Percentiles rank a stretch among this genome's conserved stretches.
These are phyloP conservation scores for Gamarada debralockiae DNA, from an alignment of 495 filamentous ascomycete species.

Conservation along the genomic window DNA sequence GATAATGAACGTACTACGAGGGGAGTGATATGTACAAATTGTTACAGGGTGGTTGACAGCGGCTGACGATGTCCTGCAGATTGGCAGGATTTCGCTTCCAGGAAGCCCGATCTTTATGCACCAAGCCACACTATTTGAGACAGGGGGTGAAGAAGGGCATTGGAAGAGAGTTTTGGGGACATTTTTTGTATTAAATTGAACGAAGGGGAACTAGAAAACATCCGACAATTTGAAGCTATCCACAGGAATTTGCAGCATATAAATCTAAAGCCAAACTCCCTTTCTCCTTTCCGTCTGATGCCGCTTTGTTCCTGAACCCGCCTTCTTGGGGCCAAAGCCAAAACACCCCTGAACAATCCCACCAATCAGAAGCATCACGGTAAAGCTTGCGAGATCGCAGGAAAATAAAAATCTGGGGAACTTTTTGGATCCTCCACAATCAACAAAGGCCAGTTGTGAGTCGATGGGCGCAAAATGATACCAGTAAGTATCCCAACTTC, in stretches of 20 bases:
- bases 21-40: background rate
- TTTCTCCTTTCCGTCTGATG: background rate
- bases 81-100: background rate
- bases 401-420: too few species aligned
- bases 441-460: background rate
- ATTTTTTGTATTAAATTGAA: background rate
- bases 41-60: background rate
- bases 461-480: conserved; percentile 23
- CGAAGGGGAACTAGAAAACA: too few species aligned
- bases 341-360: background rate
- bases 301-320: background rate
- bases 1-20: background rate
- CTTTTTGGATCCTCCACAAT: too few species aligned
- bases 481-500: conserved; percentile 10
- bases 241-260: too few species aligned
- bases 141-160: background rate
- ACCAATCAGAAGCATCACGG: too few species aligned
- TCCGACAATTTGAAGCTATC: too few species aligned
- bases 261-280: background rate
- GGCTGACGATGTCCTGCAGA: background rate
- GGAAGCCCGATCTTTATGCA: background rate
- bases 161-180: background rate
- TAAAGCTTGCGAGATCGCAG: too few species aligned
- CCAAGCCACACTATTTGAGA: background rate
- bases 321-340: too few species aligned